Conservation (phyloP, 352 stramenopile species). For the Hyaloperonospora arabidopsidis region DNA sequence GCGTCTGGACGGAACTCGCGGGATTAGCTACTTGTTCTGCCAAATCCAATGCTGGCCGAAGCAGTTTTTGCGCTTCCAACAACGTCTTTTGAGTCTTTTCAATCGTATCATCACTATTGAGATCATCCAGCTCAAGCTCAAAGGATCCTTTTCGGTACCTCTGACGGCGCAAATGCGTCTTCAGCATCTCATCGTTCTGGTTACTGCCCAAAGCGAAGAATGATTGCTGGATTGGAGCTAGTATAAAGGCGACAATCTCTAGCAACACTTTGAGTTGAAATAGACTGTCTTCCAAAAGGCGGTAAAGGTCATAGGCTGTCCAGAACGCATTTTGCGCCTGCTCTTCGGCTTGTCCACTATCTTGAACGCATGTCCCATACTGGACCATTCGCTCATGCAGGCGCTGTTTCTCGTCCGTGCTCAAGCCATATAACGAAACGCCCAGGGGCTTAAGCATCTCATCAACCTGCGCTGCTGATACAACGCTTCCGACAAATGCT, state of each 20-base stretch:
- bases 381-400: slow-evolving; percentile 45
- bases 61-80: slow-evolving; percentile 55
- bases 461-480: slow-evolving; percentile 37
- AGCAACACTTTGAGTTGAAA: slow-evolving; percentile 75
- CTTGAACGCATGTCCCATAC: slow-evolving; percentile 40
- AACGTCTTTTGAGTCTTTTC: slow-evolving; percentile 56
- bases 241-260: slow-evolving; percentile 53
- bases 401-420: slow-evolving; percentile 44
- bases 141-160: slow-evolving; percentile 25
- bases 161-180: slow-evolving; percentile 28
- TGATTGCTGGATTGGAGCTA: slow-evolving; percentile 54
- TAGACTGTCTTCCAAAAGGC: slow-evolving; percentile 55
- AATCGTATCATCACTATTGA: slow-evolving; percentile 41
- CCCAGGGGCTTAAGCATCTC: slow-evolving; percentile 49
- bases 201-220: slow-evolving; percentile 71
- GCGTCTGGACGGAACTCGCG: slow-evolving; percentile 41
- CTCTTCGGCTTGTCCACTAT: slow-evolving; percentile 42
- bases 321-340: slow-evolving; percentile 51
- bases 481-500: slow-evolving; percentile 20
- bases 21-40: slow-evolving; percentile 62
- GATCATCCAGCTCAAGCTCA: slow-evolving; percentile 18
- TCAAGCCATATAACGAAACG: slow-evolving; percentile 59
- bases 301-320: slow-evolving; percentile 62
- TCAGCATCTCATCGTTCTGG: slow-evolving; percentile 57
- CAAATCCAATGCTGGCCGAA: slow-evolving; percentile 53